These are phyloP conservation scores for Saccharomyces jurei DNA, from an alignment of 805 yeast genomes.

Conservation along the genomic window DNA sequence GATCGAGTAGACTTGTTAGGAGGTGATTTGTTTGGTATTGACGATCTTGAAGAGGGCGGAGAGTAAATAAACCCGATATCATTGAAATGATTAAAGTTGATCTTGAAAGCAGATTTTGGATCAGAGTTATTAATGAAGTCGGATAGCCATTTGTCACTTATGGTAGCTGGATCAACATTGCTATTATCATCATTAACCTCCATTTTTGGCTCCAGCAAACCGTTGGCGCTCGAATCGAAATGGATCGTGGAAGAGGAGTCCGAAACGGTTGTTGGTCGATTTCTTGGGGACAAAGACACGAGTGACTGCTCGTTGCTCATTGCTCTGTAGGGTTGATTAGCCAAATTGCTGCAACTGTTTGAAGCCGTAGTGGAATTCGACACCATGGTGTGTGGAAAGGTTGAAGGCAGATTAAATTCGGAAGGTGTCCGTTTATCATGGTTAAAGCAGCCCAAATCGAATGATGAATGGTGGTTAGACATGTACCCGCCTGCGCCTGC, in stretches of 20 bases:
- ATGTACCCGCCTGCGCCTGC: constrained; percentile 33
- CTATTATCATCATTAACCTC: neutral
- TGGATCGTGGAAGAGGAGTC: neutral
- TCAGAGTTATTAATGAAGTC: constrained; percentile 41
- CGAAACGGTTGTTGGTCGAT: neutral
- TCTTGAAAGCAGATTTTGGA: constrained; percentile 6
- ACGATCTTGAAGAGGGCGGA: neutral
- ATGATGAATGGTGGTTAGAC: neutral
- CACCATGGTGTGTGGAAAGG: neutral
- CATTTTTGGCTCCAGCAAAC: neutral
- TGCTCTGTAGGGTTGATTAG: neutral
- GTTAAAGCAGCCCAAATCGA: neutral
- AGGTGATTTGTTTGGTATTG: neutral
- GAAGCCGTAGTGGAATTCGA: neutral
- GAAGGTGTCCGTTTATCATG: neutral
- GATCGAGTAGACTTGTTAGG: neutral
- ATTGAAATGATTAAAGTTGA: constrained; percentile 41
- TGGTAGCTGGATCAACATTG: neutral
- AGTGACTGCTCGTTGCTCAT: neutral
- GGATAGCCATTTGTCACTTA: constrained; percentile 45
- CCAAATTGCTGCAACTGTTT: constrained; percentile 3
- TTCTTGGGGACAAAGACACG: neutral
- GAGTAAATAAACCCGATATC: constrained; percentile 46
- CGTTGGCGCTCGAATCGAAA: neutral
- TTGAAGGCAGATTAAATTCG: neutral